These are phyloP conservation scores for Phaffia rhodozyma DNA, from an alignment of 1,284 basidiomycete species.

Conservation along the genomic window DNA sequence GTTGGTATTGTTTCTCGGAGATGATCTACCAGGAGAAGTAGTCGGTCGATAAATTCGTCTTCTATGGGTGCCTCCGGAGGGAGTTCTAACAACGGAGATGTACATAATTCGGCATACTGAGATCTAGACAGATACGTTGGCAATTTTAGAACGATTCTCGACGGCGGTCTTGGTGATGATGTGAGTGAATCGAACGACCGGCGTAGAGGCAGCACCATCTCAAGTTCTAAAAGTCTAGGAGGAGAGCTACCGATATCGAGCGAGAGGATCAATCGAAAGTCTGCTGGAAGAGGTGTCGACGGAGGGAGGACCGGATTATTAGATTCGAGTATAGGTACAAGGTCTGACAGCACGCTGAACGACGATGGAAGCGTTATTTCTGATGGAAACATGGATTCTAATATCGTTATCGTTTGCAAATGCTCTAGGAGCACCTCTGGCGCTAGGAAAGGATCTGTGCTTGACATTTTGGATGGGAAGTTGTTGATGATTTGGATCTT, in stretches of 20 bases:
- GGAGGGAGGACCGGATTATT: not conserved
- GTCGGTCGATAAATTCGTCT: constrained; percentile 3
- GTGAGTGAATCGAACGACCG: not conserved
- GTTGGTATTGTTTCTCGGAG: not conserved
- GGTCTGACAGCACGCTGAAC: constrained; percentile 14
- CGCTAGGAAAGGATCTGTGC: not conserved
- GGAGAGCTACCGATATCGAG: not conserved
- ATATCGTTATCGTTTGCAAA: constrained; percentile 25
- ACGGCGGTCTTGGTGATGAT: too few species aligned
- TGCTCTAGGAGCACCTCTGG: constrained; percentile 6
- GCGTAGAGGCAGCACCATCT: constrained; percentile 1
- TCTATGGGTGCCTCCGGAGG: not conserved
- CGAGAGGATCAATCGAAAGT: not conserved
- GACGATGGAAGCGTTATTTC: constrained; percentile 19
- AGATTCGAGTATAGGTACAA: constrained; percentile 2
- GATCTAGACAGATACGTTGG: constrained; percentile 3
- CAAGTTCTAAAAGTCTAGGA: not conserved
- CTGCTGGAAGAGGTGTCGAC: not conserved
- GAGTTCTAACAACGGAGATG: not conserved
- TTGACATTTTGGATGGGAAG: too few species aligned
- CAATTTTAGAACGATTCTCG: not conserved
- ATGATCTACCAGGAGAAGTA: constrained; percentile 3
- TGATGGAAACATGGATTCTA: constrained; percentile 32
- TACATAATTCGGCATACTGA: not conserved
- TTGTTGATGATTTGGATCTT: not conserved